These are phyloP conservation scores for Mortierella sp. DNA, from an alignment of 371 early-diverging fungal genomes.

Conservation along the genomic window DNA sequence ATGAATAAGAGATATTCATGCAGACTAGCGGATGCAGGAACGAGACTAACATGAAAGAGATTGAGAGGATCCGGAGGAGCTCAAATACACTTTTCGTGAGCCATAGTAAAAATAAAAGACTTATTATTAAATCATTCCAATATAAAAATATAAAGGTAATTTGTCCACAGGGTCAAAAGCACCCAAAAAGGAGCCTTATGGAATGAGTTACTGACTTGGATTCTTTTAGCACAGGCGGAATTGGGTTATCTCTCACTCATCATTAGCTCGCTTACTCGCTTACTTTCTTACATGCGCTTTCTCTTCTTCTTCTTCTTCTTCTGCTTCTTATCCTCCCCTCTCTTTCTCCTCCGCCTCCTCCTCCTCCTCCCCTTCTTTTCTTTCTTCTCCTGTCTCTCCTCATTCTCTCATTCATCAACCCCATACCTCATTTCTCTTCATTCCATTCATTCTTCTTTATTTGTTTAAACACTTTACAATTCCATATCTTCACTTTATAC, in stretches of 20 bases:
- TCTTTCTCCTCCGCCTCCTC: background rate
- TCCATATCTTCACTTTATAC: background rate
- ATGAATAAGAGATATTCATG: too few species aligned
- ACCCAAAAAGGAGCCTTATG: slow-evolving; percentile 8
- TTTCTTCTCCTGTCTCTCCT: background rate
- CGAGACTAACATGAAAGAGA: too few species aligned
- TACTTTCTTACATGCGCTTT: background rate
- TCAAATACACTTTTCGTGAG: too few species aligned
- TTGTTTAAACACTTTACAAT: background rate
- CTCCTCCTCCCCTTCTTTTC: background rate
- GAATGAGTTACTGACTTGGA: too few species aligned
- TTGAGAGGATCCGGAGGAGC: too few species aligned
- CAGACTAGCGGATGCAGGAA: too few species aligned
- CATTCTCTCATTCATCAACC: background rate
- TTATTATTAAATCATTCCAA: too few species aligned
- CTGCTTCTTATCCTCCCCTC: background rate
- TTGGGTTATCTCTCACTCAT: background rate
- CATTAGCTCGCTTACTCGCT: background rate
- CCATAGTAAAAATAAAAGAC: too few species aligned
- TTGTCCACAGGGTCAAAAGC: slow-evolving; percentile 23
- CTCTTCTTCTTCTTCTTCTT: background rate
- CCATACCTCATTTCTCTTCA: background rate
- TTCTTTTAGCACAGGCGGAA: background rate
- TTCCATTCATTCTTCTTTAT: background rate
- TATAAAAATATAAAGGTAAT: background rate